Percentiles rank a stretch among this genome's conserved stretches.
phyloP scores from a whole-genome alignment of 1,139 yeast genomes.

The Candida pseudoviswanathii region DNA sequence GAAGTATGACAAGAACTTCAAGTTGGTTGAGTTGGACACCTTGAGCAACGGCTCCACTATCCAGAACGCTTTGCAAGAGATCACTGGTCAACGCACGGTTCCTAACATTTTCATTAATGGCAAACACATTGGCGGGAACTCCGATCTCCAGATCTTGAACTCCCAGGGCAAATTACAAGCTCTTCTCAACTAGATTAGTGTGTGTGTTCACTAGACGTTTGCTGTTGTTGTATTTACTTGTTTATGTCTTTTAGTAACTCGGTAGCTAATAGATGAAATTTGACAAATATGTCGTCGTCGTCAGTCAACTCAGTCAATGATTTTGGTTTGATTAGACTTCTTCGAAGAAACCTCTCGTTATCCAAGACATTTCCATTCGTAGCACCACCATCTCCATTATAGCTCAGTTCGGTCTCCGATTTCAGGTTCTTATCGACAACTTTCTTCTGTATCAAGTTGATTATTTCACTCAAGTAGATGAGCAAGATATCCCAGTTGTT shows the following conservation, averaged over 20 bases:
- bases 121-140: conserved; percentile 87
- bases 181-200: conserved; percentile 13
- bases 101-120: conserved; percentile 86
- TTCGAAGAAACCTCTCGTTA: conserved; percentile 56
- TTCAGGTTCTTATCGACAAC: conserved; percentile 29
- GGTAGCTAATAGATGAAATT: conserved; percentile 67
- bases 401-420: conserved; percentile 8
- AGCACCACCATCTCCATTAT: conserved; percentile 17
- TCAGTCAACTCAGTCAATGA: conserved; percentile 61
- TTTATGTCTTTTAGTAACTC: conserved; percentile 35
- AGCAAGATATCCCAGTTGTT: conserved; percentile 60
- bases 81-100: conserved; percentile 85
- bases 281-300: conserved; percentile 61
- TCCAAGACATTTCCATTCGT: conserved; percentile 30
- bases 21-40: conserved; percentile 27
- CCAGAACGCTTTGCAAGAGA: conserved; percentile 67
- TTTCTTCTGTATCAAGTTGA: conserved; percentile 47
- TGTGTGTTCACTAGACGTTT: neutral
- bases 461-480: conserved; percentile 53
- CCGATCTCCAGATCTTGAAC: conserved; percentile 66
- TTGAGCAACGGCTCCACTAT: conserved; percentile 32
- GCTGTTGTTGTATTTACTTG: conserved; percentile 5
- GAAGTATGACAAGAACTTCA: conserved; percentile 18
- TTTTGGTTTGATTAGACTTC: conserved; percentile 55
- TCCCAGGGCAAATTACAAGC: conserved; percentile 18